phyloP scores from a whole-genome alignment of 495 filamentous ascomycete species.

The Podospora conica region DNA sequence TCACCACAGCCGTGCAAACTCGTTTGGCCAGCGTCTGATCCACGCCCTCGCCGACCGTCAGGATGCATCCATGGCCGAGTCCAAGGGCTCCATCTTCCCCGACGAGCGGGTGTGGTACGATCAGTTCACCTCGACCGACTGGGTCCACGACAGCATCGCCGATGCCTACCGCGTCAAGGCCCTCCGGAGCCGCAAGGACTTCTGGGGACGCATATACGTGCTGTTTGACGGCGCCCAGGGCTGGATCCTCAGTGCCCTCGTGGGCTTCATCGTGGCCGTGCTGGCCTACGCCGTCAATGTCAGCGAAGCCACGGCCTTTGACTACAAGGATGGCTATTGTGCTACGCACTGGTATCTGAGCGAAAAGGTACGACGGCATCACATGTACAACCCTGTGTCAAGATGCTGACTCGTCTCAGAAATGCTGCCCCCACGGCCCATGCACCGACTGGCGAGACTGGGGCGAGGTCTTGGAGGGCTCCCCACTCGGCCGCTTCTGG shows the following conservation, averaged over 20 bases:
- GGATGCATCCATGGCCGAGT: slow-evolving; percentile 47
- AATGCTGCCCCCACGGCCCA: slow-evolving; percentile 64
- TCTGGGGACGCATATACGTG: slow-evolving; percentile 68
- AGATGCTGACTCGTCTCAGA: slow-evolving; percentile 24
- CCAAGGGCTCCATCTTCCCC: slow-evolving; percentile 53
- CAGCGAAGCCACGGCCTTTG: slow-evolving; percentile 75
- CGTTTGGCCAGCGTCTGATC: slow-evolving; percentile 50
- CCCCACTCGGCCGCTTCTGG: slow-evolving; percentile 49
- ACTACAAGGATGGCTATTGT: slow-evolving; percentile 89
- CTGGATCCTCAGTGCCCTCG: slow-evolving; percentile 88
- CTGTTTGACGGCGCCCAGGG: slow-evolving; percentile 87
- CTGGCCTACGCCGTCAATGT: slow-evolving; percentile 88
- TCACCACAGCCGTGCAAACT: slow-evolving; percentile 62
- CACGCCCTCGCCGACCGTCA: slow-evolving; percentile 41
- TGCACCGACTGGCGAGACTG: slow-evolving; percentile 74
- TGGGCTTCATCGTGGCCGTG: slow-evolving; percentile 78
- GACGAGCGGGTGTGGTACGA: slow-evolving; percentile 98
- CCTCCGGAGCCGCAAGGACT: slow-evolving; percentile 72
- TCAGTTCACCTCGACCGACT: slow-evolving; percentile 97
- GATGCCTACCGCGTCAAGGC: slow-evolving; percentile 84
- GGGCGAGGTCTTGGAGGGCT: slow-evolving; percentile 57
- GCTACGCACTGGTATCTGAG: slow-evolving; percentile 61
- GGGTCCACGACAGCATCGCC: slow-evolving; percentile 96
- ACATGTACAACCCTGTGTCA: not conserved
- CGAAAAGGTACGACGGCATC: slow-evolving; percentile 46